phyloP scores from a whole-genome alignment of 2,329 filamentous ascomycete genomes.

The Clonostachys byssicola region DNA sequence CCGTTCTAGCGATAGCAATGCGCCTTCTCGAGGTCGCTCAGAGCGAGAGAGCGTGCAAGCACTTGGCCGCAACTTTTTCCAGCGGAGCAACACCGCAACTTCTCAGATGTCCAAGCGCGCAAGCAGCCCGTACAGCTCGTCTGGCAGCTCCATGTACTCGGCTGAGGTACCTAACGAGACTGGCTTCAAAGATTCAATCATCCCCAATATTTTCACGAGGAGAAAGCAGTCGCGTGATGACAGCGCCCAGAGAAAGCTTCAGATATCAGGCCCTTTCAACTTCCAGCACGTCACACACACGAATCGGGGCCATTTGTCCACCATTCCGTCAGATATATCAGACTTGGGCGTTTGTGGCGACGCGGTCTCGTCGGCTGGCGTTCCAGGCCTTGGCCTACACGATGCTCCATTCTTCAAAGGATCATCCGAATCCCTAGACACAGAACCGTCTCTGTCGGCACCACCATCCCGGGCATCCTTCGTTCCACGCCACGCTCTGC shows the following conservation, averaged over 20 bases:
- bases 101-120: constrained; percentile 35
- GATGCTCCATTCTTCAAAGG: constrained; percentile 23
- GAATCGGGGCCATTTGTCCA: constrained; percentile 40
- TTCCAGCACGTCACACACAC: constrained; percentile 63
- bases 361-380: constrained; percentile 5
- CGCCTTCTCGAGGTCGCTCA: constrained; percentile 47
- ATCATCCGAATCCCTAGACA: background rate
- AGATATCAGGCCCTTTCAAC: constrained; percentile 62
- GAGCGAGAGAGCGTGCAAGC: constrained; percentile 58
- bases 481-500: constrained; percentile 10
- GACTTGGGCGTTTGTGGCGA: constrained; percentile 24
- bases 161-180: constrained; percentile 32
- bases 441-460: constrained; percentile 16
- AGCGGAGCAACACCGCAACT: constrained; percentile 37
- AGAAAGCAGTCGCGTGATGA: constrained; percentile 35
- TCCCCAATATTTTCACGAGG: constrained; percentile 44
- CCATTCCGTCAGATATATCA: constrained; percentile 36
- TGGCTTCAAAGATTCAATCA: constrained; percentile 35
- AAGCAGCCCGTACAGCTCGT: constrained; percentile 41
- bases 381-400: constrained; percentile 22
- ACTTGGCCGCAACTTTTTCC: constrained; percentile 56
- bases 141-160: constrained; percentile 43
- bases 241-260: constrained; percentile 30
- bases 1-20: constrained; percentile 48
- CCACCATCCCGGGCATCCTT: constrained; percentile 10